These are phyloP conservation scores for Nannochloropsis granulata DNA, from an alignment of 108 stramenopile genomes.

Conservation along the genomic window DNA sequence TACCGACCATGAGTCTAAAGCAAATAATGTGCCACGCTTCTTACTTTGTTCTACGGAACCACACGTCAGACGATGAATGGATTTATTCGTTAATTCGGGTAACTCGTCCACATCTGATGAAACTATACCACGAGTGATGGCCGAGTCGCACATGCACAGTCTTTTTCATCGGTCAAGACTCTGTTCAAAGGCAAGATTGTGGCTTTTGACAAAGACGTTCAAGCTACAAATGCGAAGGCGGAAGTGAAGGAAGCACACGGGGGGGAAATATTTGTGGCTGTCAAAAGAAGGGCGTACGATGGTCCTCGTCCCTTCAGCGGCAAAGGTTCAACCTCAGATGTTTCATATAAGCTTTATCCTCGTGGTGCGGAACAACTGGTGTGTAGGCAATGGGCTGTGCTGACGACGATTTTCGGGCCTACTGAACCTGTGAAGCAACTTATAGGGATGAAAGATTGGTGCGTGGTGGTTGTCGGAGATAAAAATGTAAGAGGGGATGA, in stretches of 20 bases:
- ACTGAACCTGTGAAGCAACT: constrained; percentile 28
- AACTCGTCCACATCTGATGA: no score
- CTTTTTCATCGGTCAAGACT: not conserved
- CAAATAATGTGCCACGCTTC: no score
- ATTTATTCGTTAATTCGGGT: no score
- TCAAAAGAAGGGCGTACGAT: not conserved
- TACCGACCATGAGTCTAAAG: no score
- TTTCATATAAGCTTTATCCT: not conserved
- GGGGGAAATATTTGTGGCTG: not conserved
- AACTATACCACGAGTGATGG: no score
- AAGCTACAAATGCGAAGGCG: not conserved
- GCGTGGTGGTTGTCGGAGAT: constrained; percentile 46
- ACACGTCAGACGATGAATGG: no score
- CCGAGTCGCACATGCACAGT: no score
- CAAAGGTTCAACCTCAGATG: not conserved
- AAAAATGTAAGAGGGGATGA: constrained; percentile 13
- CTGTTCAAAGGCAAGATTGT: not conserved
- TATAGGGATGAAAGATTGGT: constrained; percentile 18
- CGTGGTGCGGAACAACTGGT: not conserved
- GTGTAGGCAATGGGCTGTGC: constrained; percentile 35
- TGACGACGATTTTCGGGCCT: constrained; percentile 46
- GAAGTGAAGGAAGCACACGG: not conserved
- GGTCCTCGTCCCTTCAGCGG: not conserved
- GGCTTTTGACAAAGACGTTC: not conserved
- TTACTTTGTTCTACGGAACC: no score